Evolutionary conservation across 768 basidiomycete genomes (phyloP).

Genomic region (Holtermanniella nyarrowii): DNA sequence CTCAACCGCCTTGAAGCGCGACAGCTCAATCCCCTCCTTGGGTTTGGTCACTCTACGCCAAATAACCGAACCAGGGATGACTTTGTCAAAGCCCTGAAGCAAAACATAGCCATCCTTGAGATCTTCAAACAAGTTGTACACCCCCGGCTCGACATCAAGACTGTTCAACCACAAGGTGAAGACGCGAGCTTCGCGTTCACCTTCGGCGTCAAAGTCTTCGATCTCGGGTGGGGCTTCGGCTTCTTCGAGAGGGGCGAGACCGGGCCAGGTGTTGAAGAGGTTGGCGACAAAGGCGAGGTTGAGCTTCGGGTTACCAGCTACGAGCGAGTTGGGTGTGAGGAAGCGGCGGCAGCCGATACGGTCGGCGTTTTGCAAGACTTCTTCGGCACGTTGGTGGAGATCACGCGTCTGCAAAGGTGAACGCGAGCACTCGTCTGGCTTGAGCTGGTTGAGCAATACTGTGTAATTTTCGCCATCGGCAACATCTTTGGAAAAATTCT

Average conservation of each 20-base stretch:
- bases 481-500: constrained; percentile 97
- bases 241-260: constrained; percentile 86
- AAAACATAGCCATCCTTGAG: constrained; percentile 80
- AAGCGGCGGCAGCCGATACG: constrained; percentile 91
- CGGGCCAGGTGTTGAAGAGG: constrained; percentile 95
- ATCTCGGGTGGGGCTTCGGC: constrained; percentile 78
- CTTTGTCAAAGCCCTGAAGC: constrained; percentile 93
- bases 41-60: constrained; percentile 97
- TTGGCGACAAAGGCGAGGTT: constrained; percentile 94
- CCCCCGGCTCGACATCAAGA: constrained; percentile 87
- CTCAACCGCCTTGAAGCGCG: constrained; percentile 94
- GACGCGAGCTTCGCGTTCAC: constrained; percentile 93
- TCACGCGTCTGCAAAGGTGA: constrained; percentile 80
- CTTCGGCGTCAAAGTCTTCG: constrained; percentile 98
- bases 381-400: constrained; percentile 72
- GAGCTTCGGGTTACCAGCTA: constrained; percentile 88
- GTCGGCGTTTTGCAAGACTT: constrained; percentile 87
- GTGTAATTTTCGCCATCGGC: constrained; percentile 97
- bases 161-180: constrained; percentile 99
- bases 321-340: constrained; percentile 79
- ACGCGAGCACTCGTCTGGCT: constrained; percentile 84
- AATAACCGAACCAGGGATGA: constrained; percentile 79
- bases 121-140: constrained; percentile 94
- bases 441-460: constrained; percentile 85
- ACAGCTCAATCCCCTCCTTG: constrained; percentile 67